Percentiles rank a stretch among this genome's conserved stretches.
Evolutionary conservation across 2,329 filamentous ascomycete genomes (phyloP).

Genomic region (Penicillium psychrosexuale): DNA sequence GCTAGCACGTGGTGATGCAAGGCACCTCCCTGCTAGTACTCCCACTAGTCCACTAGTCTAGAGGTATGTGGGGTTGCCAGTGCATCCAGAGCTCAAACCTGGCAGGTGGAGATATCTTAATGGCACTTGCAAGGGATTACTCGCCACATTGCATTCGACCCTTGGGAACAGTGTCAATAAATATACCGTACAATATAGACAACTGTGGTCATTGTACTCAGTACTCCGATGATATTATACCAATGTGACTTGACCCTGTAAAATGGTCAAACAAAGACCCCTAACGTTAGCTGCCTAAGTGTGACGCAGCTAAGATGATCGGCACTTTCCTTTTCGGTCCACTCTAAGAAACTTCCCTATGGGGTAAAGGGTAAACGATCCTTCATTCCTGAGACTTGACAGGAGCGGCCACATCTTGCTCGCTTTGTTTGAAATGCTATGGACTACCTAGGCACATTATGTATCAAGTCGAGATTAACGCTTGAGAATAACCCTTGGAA

Average conservation of each 20-base stretch:
- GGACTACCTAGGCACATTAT: neutral
- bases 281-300: neutral
- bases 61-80: constrained; percentile 5
- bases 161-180: neutral
- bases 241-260: neutral
- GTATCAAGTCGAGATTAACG: neutral
- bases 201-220: neutral
- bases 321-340: constrained; percentile 13
- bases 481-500: neutral
- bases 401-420: neutral
- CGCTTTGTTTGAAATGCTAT: neutral
- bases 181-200: neutral
- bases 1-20: constrained; percentile 6
- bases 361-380: constrained; percentile 5
- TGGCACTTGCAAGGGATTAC: constrained; percentile 6
- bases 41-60: neutral
- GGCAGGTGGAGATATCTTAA: neutral
- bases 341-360: constrained; percentile 13
- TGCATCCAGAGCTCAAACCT: constrained; percentile 1
- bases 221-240: neutral
- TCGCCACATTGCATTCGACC: constrained; percentile 7
- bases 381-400: constrained; percentile 17
- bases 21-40: neutral
- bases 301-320: constrained; percentile 15
- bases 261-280: neutral